Percentiles rank a stretch among this genome's conserved stretches.
phyloP scores from a whole-genome alignment of 1,284 basidiomycete species.

The Marasmius fiardii region DNA sequence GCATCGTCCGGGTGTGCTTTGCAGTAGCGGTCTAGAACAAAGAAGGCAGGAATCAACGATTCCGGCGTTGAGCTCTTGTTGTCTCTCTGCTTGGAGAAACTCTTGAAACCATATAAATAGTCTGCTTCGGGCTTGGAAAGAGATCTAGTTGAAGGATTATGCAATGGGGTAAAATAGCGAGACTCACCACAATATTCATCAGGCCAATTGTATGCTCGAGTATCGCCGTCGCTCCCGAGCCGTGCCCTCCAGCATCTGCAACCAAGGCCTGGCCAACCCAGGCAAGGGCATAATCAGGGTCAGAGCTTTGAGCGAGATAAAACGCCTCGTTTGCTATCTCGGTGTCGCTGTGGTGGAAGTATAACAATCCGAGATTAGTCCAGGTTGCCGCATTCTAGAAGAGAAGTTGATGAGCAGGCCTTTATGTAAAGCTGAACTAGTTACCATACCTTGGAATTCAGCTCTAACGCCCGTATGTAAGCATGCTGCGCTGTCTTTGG shows the following conservation, averaged over 20 bases:
- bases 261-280: conserved; percentile 95
- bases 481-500: conserved; percentile 85
- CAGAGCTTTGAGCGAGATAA: conserved; percentile 84
- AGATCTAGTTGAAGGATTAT: neutral
- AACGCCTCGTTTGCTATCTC: conserved; percentile 89
- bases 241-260: conserved; percentile 65
- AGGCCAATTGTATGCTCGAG: conserved; percentile 84
- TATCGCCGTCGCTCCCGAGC: conserved; percentile 63
- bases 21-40: conserved; percentile 78
- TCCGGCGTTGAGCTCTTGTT: conserved; percentile 30
- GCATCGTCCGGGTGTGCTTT: conserved; percentile 68
- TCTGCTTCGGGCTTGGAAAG: conserved; percentile 74
- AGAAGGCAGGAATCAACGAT: conserved; percentile 70
- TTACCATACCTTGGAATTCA: conserved; percentile 67
- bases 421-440: neutral
- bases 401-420: neutral
- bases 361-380: conserved; percentile 90
- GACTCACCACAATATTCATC: conserved; percentile 64
- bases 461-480: conserved; percentile 87
- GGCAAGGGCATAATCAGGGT: conserved; percentile 87
- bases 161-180: neutral
- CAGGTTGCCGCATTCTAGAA: conserved; percentile 73
- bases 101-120: conserved; percentile 70
- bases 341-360: conserved; percentile 77
- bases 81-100: conserved; percentile 46